phyloP scores from a whole-genome alignment of 176 grass and related monocot species.

The Oryza rufipogon region DNA sequence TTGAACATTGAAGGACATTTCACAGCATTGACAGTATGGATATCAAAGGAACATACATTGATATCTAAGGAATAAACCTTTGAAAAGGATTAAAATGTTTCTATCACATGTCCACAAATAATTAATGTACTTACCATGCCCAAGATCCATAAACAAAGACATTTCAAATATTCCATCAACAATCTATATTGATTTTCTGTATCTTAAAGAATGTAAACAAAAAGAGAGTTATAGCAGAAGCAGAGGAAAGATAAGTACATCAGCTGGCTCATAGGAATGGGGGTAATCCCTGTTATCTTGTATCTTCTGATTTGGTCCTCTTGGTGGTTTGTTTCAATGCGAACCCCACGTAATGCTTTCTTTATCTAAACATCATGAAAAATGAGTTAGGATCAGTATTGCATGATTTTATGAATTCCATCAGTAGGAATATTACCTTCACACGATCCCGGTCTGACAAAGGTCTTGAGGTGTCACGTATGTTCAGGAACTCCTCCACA shows the following conservation, averaged over 20 bases:
- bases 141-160: background rate
- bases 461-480: constrained; percentile 42
- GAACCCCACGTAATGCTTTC: constrained; percentile 68
- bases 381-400: background rate
- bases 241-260: constrained; percentile 46
- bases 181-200: background rate
- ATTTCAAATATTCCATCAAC: background rate
- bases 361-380: constrained; percentile 55
- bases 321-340: constrained; percentile 70
- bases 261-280: constrained; percentile 57
- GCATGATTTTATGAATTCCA: background rate
- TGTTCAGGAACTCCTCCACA: constrained; percentile 51
- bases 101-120: background rate
- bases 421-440: constrained; percentile 54
- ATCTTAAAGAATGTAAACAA: background rate
- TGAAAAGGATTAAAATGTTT: background rate
- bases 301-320: constrained; percentile 63
- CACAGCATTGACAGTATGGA: background rate
- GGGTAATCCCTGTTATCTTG: constrained; percentile 75
- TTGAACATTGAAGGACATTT: background rate
- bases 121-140: background rate
- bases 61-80: background rate
- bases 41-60: no score
- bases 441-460: constrained; percentile 60
- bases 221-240: background rate